Base-by-base conservation (phyloP, 1,284 basidiomycete genomes). In the Ustilago vetiveriae region DNA sequence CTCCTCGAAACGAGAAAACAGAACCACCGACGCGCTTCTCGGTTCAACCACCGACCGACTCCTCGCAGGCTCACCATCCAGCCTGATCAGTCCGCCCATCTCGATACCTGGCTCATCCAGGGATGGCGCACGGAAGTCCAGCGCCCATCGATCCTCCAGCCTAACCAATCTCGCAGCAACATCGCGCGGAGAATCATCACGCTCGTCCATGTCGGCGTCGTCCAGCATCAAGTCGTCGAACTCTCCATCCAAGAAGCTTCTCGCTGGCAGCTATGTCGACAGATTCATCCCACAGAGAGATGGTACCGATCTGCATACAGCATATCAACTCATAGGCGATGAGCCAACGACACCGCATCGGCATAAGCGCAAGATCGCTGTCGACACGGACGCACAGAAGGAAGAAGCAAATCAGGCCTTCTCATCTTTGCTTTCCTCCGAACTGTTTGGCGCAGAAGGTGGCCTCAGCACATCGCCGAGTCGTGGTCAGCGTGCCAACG, bases 201-300 rank as follows among this genome's bases (percentile, higher is more conserved):
- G 68, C 1, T 60, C 57, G 16, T 22, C 37, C 17, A 27, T 57
- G 42, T 54, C 63, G 21, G 40, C 53, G 17, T 58, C 56, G 9
- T 52, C 53, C 17, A 49, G 68, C 51, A 56, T 43, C 49, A 65
- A 65, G 33, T 41, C 50, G 13, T 49, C 41, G n/a, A n/a, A n/a
- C 4, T 60, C 62, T 5, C 57, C 62, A 3, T 55, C 51, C 27
- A 66, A 64, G 26, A 67, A 59, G 48, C 59, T 48, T 22, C 58
- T 62, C 19, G 45, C 57, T 4, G 32, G 45, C 38, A 63, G 53
- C 58, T 63, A 63, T 19, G 69, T 59, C 17, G 64, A 66, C 33
- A 23, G 63, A 21, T 87, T 86, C 76, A 86, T 87, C 44, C 86
- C 86, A 8, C 84, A 80, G 37, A 76, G 86, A 36, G 85, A 86